These are phyloP conservation scores for Ambrosiella cleistominuta DNA, from an alignment of 2,329 filamentous ascomycete genomes.

Conservation along the genomic window DNA sequence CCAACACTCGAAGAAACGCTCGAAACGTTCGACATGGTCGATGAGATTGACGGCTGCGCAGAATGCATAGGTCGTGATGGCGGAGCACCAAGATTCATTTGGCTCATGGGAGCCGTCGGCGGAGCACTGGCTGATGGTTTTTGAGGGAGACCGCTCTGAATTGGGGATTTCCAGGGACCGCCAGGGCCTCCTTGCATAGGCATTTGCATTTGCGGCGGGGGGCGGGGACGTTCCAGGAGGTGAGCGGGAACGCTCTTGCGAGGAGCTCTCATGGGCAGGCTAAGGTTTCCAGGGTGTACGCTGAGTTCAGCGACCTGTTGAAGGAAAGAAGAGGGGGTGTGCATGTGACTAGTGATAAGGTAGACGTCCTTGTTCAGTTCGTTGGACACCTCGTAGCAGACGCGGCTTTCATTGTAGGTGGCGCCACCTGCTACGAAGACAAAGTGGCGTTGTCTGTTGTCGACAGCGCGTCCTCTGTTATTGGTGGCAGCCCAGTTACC, in stretches of 20 bases:
- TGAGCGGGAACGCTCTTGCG: slow-evolving; percentile 70
- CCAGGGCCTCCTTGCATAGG: slow-evolving; percentile 1
- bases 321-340: slow-evolving; percentile 67
- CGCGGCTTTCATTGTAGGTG: slow-evolving; percentile 75
- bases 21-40: slow-evolving; percentile 7
- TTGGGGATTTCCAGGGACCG: background rate
- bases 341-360: slow-evolving; percentile 80
- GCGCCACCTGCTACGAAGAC: slow-evolving; percentile 92
- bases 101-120: slow-evolving; percentile 8
- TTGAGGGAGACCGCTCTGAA: slow-evolving; percentile 2
- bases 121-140: slow-evolving; percentile 2
- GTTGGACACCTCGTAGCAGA: slow-evolving; percentile 73
- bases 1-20: background rate
- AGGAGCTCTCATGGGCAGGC: slow-evolving; percentile 65
- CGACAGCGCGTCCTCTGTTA: slow-evolving; percentile 36
- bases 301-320: slow-evolving; percentile 69
- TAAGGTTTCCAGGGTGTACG: slow-evolving; percentile 54
- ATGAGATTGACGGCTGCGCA: slow-evolving; percentile 10
- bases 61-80: slow-evolving; percentile 8
- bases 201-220: slow-evolving; percentile 7
- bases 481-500: slow-evolving; percentile 88
- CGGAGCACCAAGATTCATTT: slow-evolving; percentile 10
- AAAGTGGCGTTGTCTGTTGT: slow-evolving; percentile 78
- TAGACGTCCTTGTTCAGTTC: slow-evolving; percentile 65
- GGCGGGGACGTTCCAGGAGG: slow-evolving; percentile 49